Base-by-base conservation (phyloP, 495 filamentous ascomycete species). In the Xylaria intraflava region DNA sequence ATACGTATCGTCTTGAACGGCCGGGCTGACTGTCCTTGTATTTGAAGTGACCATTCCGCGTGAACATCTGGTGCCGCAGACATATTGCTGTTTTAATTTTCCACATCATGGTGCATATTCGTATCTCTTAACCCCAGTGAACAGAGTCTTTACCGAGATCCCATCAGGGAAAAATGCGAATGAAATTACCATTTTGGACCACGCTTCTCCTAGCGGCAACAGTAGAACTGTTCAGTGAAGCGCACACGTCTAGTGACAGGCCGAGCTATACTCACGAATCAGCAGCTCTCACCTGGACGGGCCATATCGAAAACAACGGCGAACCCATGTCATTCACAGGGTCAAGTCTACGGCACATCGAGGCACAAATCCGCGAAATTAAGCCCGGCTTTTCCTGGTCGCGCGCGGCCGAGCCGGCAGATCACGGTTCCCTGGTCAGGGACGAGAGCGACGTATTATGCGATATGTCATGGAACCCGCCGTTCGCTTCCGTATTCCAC, bases 401-500 rank as follows among this genome's bases (percentile, higher is more conserved):
- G 8, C 23, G 9, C 12, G 7, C 22, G 6, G 17, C 8, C 39
- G 40, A 46, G 11, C 41, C 6, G 8, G 27, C 2, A 23, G 14
- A 11, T 35, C 19, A 4, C 1, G 22, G 30, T 19, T 40, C 33
- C 9, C 2, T 2, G 11, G 27, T 20, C 9, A 38, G 36, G 2
- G 33, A n/a, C 16, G 24, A 39, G 33, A 24, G 24, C 42, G 19
- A 53, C 6, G 31, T 53, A 10, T 9, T 46, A 7, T 53, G 51
- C 33, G 42, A 53, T 2, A 26, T 46, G 30, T 12, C 51, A 16
- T 53, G 42, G 51, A 17, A 40, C 17, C 51, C 51, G 19, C 3
- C 26, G 3, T 46, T 46, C 20, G 52, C 52, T 7, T 55, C 52
- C 36, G 52, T 55, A 12, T 55, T 48, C 29, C 52, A 55, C 27